Base-by-base conservation (phyloP, 1,139 yeast species). In the Arxiozyma bovina region DNA sequence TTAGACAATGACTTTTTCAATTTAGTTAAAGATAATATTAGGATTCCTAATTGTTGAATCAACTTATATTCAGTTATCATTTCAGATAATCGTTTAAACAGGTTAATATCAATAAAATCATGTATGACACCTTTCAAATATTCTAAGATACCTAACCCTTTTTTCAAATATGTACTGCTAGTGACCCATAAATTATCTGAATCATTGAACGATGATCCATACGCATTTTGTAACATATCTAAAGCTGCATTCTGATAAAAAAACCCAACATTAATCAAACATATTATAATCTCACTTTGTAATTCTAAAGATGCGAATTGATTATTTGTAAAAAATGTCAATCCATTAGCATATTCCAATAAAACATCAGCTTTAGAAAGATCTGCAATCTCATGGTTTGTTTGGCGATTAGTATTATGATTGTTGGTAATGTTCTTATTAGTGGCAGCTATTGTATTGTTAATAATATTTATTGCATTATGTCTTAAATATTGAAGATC, bases 41-140 rank as follows among this genome's bases (percentile, higher is more conserved):
- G 58, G 4, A 67, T 55, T 4, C 68, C 63, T 21, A 67, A 51
- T 54, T 67, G 69, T 49, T 66, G 70, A 25, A 64, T 30, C 46
- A 66, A 45, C 44, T 59, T 58, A 20, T 60, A 53, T 48, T 62
- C 64, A 9, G 48, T 38, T 1, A 43, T 50, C 53, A 58, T 22
- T 20, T 58, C 58, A 4, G 48, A 51, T 8, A 54, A 42, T 8
- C 49, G 21, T 11, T 49, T 38, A 20, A 30, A 23, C 17, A 53
- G 22, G 17, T 38, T 5, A 2, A 18, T 20, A 45, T 50, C 41
- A 8, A 23, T 51, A 12, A 44, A 45, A 30, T 45, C 34, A 11
- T 42, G 42, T 1, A 49, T 18, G 17, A 49, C 21, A 12, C 25
- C 23, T 21, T 45, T 25, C 12, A 56, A 40, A 49, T 57, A 63